Conservation (phyloP, 495 filamentous ascomycete genomes). For the Tuber umbilicatum region DNA sequence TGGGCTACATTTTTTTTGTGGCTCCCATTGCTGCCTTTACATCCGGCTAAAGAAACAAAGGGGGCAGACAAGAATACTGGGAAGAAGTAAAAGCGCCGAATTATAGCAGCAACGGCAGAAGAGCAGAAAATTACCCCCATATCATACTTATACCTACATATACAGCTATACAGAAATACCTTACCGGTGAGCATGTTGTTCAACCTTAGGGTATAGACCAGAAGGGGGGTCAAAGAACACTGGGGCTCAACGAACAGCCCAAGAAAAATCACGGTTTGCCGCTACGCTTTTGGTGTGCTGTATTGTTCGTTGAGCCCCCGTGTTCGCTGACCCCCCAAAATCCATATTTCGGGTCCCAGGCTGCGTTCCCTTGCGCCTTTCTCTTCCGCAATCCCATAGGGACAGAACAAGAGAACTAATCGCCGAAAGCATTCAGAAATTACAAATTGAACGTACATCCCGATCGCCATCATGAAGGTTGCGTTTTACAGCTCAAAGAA, state of each 20-base stretch:
- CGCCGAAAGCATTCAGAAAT: not conserved
- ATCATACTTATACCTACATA: not conserved
- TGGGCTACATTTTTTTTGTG: not conserved
- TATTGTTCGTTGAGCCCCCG: too few species aligned
- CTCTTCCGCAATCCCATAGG: not conserved
- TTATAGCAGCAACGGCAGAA: not conserved
- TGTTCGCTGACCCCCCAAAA: not conserved
- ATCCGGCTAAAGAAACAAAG: not conserved
- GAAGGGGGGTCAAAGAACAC: too few species aligned
- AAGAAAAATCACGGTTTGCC: too few species aligned
- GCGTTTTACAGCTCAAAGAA: conserved; percentile 41
- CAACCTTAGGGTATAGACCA: not conserved
- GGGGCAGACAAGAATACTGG: not conserved
- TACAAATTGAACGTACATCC: not conserved
- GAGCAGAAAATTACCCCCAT: not conserved
- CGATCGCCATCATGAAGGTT: conserved; percentile 33
- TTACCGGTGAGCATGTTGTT: not conserved
- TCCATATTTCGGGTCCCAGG: not conserved
- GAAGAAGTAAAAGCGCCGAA: not conserved
- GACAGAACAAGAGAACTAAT: not conserved
- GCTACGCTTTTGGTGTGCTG: too few species aligned
- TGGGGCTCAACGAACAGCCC: too few species aligned
- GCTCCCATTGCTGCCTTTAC: not conserved
- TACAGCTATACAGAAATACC: not conserved
- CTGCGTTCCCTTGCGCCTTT: not conserved